Evolutionary conservation across 805 yeast species (phyloP), one percentile per base, ranked within the genome.

Genomic region (Yarrowia sp.): DNA sequence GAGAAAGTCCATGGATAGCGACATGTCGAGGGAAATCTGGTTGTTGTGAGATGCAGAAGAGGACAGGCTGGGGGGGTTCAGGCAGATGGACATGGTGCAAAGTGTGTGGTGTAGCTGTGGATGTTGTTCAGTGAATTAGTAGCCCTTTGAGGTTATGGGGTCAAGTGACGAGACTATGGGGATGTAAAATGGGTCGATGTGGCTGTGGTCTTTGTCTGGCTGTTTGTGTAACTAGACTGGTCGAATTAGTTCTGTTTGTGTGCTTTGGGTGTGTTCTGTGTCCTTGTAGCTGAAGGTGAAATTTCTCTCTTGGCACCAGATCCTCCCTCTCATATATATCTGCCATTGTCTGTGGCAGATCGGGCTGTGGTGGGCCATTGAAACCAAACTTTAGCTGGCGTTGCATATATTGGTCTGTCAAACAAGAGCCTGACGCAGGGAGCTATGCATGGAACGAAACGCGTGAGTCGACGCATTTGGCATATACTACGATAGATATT

Each of bases 351-450:
- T 34, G 30, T 19, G 34, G 39, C 42, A 19, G 58, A 52, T 52
- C 58, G 58, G 58, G 58, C 58, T 38, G 43, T 52, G 58, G 58
- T 52, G 58, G 58, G 58, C 56, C 56, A 50, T n/a, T 33, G 17
- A 40, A 34, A 24, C 10, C 58, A 52, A 52, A 52, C 58, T 33
- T 38, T 38, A 24, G 14, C 15, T 19, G 58, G 30, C 14, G 58
- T 52, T 38, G 43, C 58, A 52, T 52, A 52, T 36, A 52, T 38
- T 52, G 43, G 43, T 20, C 17, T 36, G 58, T 36, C 42, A 50
- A 46, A 46, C 50, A 46, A 46, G 50, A 46, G 52, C 38, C 50
- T 47, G 58, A 52, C 58, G 58, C 58, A 52, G 58, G 58, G 58
- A 19, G 42, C 14, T 24, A 36, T 52, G 58, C 58, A 52, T 52